phyloP scores from a whole-genome alignment of 2,329 filamentous ascomycete genomes.

The Diaporthe sp. region DNA sequence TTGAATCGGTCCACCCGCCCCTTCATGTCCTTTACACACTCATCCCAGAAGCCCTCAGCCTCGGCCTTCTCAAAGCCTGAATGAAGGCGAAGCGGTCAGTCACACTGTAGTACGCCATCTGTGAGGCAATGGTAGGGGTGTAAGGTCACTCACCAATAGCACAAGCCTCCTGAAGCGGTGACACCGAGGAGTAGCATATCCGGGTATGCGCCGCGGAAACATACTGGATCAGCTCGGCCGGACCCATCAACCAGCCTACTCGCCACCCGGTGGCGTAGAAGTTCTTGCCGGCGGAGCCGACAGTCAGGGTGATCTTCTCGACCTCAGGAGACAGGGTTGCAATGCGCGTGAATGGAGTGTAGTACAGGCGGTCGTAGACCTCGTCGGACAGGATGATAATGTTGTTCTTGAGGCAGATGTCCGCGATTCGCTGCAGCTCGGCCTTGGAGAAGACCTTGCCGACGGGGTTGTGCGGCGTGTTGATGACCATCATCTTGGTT shows the following conservation, averaged over 20 bases:
- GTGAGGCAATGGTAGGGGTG: too few species aligned
- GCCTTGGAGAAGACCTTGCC: conserved; percentile 93
- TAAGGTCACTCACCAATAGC: conserved; percentile 73
- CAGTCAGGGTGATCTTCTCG: conserved; percentile 88
- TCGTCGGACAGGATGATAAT: conserved; percentile 94
- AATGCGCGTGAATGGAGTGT: conserved; percentile 93
- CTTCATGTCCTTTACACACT: conserved; percentile 89
- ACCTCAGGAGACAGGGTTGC: conserved; percentile 93
- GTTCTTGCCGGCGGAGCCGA: conserved; percentile 97
- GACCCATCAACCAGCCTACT: conserved; percentile 93
- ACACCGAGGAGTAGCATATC: conserved; percentile 96
- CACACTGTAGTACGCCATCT: not conserved
- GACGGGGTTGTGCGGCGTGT: conserved; percentile 93
- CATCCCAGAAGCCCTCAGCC: conserved; percentile 86
- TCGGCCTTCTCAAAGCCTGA: conserved; percentile 89
- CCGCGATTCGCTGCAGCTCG: conserved; percentile 87
- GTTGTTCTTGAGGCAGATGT: conserved; percentile 91
- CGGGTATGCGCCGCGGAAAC: conserved; percentile 93
- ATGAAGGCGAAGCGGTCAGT: not conserved
- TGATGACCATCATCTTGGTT: conserved; percentile 97
- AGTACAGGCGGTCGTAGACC: conserved; percentile 96
- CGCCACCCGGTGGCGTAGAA: conserved; percentile 99
- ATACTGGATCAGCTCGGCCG: conserved; percentile 88
- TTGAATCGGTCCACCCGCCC: conserved; percentile 91
- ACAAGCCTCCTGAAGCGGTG: conserved; percentile 92